Evolutionary conservation across 306 rosid genomes (phyloP), one percentile per base, ranked within the genome.

Genomic region (Lathyrus sativus): DNA sequence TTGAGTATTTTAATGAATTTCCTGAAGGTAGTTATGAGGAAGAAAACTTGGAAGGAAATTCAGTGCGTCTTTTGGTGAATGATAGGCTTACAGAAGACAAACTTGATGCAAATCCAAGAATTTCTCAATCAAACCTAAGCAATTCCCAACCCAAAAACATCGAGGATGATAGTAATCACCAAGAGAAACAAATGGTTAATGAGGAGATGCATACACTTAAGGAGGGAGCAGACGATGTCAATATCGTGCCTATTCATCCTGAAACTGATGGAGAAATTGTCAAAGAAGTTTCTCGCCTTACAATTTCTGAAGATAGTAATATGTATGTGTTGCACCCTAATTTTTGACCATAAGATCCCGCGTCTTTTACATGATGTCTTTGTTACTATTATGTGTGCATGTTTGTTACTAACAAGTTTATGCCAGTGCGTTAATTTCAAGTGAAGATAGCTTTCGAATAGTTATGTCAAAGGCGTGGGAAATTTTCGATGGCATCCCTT

Each of bases 1-100:
- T 87, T 65, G 85, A 73, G 59, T 79, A 83, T 81, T 80, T 90
- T 70, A 79, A 88, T 81, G 92, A 85, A 67, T 74, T 45, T 41
- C 26, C 72, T 69, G 91, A 84, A 61, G 82, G 80, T 33, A 55
- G 78, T 57, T 69, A 19, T 68, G 79, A 75, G 58, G 87, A 79
- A 42, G 90, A 88, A 72, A 78, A 51, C 63, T 49, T 72, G 9
- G 87, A 66, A 74, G 88, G 42, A 70, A 77, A 53, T 77, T 75
- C 85, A 56, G 84, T 77, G 60, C 35, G 64, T 46, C 31, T 51
- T 37, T 74, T 82, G 73, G 77, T 45, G 73, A 70, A 81, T 76
- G 74, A 78, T 57, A 70, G n/a, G n/a, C n/a, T n/a, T n/a, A n/a
- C n/a, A n/a, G n/a, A n/a, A n/a, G n/a, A n/a, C n/a, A n/a, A n/a